Base-by-base conservation (phyloP, 2,329 filamentous ascomycete species). In the Aspergillus thermomutatus region DNA sequence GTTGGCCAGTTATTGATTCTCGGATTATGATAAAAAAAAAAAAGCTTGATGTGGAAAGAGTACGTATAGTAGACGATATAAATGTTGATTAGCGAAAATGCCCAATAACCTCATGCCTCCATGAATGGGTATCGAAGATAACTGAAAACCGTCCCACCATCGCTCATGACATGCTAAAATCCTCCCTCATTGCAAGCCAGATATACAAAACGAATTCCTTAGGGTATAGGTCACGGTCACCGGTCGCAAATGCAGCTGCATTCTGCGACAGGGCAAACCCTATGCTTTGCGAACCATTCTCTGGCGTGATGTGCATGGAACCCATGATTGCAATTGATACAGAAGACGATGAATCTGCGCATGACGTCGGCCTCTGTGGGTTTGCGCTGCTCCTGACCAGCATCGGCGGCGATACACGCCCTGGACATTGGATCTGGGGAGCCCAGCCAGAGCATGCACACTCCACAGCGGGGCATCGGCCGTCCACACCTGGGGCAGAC, bases 221-320 rank as follows among this genome's bases (percentile, higher is more conserved):
- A 17, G 21, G 10, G 14, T 53, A 41, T 17, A 47, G 4, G n/a
- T 34, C 25, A 50, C 2, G 19, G 43, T 69, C 52, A 74, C 46
- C 73, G 70, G 65, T 75, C 72, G 56, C 74, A 76, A 56, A 75
- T 70, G 62, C 74, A 76, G 49, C 62, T 72, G 57, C 74, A 76
- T 49, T 76, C 74, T 5, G 74, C 69, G 19, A 76, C 73, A 1
- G 74, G 73, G 59, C 74, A 76, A 9, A 75, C 67, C 50, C 67
- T 71, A 58, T 75, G 73, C 27, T 64, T 68, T 45, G 58, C 64
- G 55, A 87, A 88, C 85, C 85, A 88, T 59, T 81, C 79, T 61
- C 79, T 73, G 10, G 85, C 85, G 75, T 87, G 85, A 69, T 84
- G 76, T 3, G 82, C 83, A 73, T 88, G 85, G 62, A 82, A 86